Base-by-base conservation (phyloP, 306 rosid genomes). In the Malus sieversii region DNA sequence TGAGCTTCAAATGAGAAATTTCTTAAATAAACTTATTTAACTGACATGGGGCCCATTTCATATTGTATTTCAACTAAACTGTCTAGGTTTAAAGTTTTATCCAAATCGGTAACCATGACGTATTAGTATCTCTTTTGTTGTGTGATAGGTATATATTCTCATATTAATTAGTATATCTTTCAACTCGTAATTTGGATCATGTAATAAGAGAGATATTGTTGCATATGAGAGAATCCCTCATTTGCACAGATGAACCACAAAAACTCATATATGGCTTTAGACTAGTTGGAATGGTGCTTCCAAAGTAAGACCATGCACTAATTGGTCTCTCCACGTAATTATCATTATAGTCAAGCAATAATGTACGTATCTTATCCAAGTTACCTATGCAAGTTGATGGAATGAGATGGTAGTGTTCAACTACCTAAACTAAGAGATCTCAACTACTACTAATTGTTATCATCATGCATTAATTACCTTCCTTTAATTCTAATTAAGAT, bases 401-500 rank as follows among this genome's bases (percentile, higher is more conserved):
- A 64, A 66, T 44, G 75, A 29, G 46, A 55, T 33, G 35, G 45
- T 77, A 11, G 58, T 59, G 75, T 68, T 52, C 72, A 70, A 73
- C 83, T 69, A 69, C 81, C 59, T n/a, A 80, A 62, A 77, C 45
- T 25, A 62, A 33, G 79, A 68, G 65, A 55, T 55, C 67, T 68
- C 86, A 83, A 63, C 85, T 18, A 80, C 83, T 68, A 12, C 25
- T 32, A n/a, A 44, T 8, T 55, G 64, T 38, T 75, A 75, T 80
- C 25, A 83, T 71, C 45, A 35, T 14, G 59, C 75, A 76, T 75
- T 27, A 27, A 27, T 19, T 72, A 48, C 76, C 62, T 77, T 77
- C 72, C 87, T 86, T 86, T 45, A 40, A 71, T 67, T 67, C 19
- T 72, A 74, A 79, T 78, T 68, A 68, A 83, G 71, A 68, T 75